Evolutionary conservation across 1,284 basidiomycete species (phyloP), one percentile per base, ranked within the genome.

Genomic region (Cutaneotrichosporon cyanovorans): DNA sequence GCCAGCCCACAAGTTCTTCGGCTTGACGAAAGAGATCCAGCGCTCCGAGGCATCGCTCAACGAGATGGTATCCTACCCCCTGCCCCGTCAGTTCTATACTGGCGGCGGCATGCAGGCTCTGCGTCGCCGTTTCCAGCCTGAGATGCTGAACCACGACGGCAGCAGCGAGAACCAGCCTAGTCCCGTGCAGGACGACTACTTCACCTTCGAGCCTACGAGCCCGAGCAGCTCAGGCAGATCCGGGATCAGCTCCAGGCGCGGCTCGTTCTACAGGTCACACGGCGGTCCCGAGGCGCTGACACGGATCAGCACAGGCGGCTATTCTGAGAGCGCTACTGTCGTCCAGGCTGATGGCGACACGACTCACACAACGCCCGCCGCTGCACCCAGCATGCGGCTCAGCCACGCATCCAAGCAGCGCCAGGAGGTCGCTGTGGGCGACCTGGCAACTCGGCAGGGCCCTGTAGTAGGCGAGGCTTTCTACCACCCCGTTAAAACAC

Each of bases 31-130:
- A 22, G 93, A 99, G 70, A 88, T 98, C 11, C 82, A 98, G 43
- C 82, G 90, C 22, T 93, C 93, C 0, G 93, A 99, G 73, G 88
- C 95, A 62, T 84, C 88, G 0, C 91, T 99, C 68, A 99, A 99
- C 63, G 84, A 91, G 51, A 83, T 96, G 51, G 93, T 95, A 12
- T 92, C 89, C 53, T 89, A 96, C 68, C 92, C 93, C 4, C 77
- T 99, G 1, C 92, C 93, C 0, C 73, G 80, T 20, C 80, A 81
- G 0, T 99, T 98, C 73, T 98, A 97, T 66, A 85, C 90, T 63
- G 83, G 86, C n/a, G 87, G 87, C 7, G 93, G 93, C 2, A 79
- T 98, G 61, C 83, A 89, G 63, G 79, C 85, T 48, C 78, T 98
- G 4, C 81, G 92, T 21, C 87, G 91, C 48, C 81, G 87, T 20